Percentiles rank a stretch among this genome's conserved stretches.
Conservation (phyloP, 192 early-diverging fungal species). For the Obelidium mucronatum region DNA sequence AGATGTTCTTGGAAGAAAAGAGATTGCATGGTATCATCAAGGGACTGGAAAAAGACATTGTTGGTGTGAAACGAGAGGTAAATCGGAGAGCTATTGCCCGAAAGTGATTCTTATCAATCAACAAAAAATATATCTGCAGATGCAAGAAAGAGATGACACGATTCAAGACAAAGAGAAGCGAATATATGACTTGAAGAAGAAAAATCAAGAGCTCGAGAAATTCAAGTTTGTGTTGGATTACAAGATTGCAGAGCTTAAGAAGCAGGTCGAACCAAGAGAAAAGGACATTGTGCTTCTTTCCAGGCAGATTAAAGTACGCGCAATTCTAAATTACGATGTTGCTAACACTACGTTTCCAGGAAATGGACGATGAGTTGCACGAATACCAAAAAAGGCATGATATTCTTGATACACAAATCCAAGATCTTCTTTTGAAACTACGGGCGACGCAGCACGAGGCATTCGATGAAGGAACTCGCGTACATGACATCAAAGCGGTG, state of each 20-base stretch:
- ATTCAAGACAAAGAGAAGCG: slow-evolving; percentile 67
- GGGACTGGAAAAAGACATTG: slow-evolving; percentile 59
- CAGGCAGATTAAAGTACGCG: slow-evolving; percentile 51
- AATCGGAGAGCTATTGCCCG: not conserved
- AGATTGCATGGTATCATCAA: slow-evolving; percentile 54
- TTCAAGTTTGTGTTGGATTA: slow-evolving; percentile 70
- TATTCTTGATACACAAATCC: slow-evolving; percentile 47
- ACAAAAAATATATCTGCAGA: slow-evolving; percentile 35
- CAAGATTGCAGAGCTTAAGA: slow-evolving; percentile 63
- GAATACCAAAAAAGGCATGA: slow-evolving; percentile 53
- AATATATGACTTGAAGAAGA: slow-evolving; percentile 66
- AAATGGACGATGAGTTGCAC: slow-evolving; percentile 63
- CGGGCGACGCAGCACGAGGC: slow-evolving; percentile 49
- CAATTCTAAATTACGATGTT: not conserved
- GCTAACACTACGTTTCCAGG: slow-evolving; percentile 34
- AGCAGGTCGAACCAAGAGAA: slow-evolving; percentile 65
- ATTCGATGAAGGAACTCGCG: slow-evolving; percentile 28
- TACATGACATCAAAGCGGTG: slow-evolving; percentile 36
- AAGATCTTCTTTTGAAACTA: slow-evolving; percentile 57
- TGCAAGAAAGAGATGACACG: slow-evolving; percentile 67
- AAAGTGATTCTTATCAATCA: slow-evolving; percentile 13
- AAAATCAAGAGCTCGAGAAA: slow-evolving; percentile 69
- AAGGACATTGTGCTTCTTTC: slow-evolving; percentile 55
- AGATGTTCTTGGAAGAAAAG: slow-evolving; percentile 51
- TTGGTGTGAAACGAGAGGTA: slow-evolving; percentile 58